These are phyloP conservation scores for Tuber calosporum DNA, from an alignment of 495 filamentous ascomycete species.

Conservation along the genomic window DNA sequence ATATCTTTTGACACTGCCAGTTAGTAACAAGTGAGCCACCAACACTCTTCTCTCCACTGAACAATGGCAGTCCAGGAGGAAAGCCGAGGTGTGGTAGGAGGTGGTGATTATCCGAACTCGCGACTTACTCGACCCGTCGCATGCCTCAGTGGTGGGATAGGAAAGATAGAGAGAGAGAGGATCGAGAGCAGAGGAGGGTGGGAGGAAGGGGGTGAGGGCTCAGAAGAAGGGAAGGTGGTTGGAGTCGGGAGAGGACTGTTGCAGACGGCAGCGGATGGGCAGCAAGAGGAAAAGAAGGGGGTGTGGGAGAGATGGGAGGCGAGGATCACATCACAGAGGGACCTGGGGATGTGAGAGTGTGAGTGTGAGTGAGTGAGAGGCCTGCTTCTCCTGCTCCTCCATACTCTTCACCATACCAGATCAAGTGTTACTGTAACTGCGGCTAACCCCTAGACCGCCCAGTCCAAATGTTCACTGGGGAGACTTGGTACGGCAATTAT, in stretches of 20 bases:
- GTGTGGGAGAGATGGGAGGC: conserved; percentile 16
- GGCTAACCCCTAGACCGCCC: not conserved
- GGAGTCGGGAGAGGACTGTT: conserved; percentile 19
- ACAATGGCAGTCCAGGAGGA: conserved; percentile 22
- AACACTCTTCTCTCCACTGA: conserved; percentile 1
- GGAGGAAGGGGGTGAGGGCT: conserved; percentile 15
- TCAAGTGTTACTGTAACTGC: conserved; percentile 1
- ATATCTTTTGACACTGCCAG: not conserved
- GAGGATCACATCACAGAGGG: conserved; percentile 11
- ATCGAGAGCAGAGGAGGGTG: conserved; percentile 11
- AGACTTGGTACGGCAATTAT: conserved; percentile 2
- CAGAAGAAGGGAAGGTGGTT: conserved; percentile 26
- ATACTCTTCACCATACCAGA: not conserved
- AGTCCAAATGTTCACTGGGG: not conserved
- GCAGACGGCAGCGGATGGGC: conserved; percentile 30
- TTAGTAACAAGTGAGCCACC: not conserved
- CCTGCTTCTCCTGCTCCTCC: not conserved
- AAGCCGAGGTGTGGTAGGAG: conserved; percentile 9
- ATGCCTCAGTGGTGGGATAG: conserved; percentile 22
- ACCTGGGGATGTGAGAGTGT: not conserved
- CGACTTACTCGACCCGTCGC: conserved; percentile 26
- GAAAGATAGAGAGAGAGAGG: conserved; percentile 13
- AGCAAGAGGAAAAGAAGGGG: conserved; percentile 20
- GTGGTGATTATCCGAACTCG: conserved; percentile 26
- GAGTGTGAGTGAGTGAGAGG: not conserved